Evolutionary conservation across 192 early-diverging fungal species (phyloP).

Genomic region (Allomyces macrogynus): DNA sequence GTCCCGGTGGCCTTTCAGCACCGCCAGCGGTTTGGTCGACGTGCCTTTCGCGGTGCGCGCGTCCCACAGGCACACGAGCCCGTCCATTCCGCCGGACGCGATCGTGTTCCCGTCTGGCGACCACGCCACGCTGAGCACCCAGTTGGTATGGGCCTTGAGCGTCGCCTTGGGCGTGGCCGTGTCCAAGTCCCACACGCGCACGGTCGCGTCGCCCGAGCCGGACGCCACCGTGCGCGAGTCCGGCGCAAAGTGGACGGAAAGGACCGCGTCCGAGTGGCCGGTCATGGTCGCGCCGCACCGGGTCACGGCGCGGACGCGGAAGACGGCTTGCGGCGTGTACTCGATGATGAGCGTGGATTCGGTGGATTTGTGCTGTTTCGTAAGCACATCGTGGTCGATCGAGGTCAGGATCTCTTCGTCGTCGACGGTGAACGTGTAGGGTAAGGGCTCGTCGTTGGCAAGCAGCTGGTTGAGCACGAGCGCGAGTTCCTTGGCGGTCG

Average conservation of each 20-base stretch:
- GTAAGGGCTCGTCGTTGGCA: conserved; percentile 54
- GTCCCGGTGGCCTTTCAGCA: conserved; percentile 65
- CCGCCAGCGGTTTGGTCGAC: conserved; percentile 5
- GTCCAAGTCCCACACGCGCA: conserved; percentile 90
- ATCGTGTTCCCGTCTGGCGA: conserved; percentile 66
- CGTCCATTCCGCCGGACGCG: conserved; percentile 90
- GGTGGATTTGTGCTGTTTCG: conserved; percentile 50
- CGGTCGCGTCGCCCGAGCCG: conserved; percentile 83
- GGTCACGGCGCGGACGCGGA: conserved; percentile 78
- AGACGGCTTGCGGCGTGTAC: conserved; percentile 89
- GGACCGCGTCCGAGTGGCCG: conserved; percentile 85
- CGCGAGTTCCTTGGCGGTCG: conserved; percentile 64
- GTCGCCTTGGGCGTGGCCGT: conserved; percentile 86
- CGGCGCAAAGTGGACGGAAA: conserved; percentile 73
- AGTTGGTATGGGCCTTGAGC: conserved; percentile 60
- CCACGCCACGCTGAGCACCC: conserved; percentile 88
- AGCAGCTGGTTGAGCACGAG: conserved; percentile 81
- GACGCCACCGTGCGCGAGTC: conserved; percentile 80
- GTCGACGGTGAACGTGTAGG: conserved; percentile 84
- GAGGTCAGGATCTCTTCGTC: conserved; percentile 56
- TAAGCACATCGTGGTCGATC: conserved; percentile 59
- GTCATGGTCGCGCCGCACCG: conserved; percentile 75
- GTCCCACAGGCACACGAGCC: conserved; percentile 27
- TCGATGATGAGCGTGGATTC: conserved; percentile 80
- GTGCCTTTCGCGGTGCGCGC: not conserved